A percentile compares a stretch with the other conserved stretches of the same genome.
phyloP scores from a whole-genome alignment of 1,284 basidiomycete genomes.

The Mixia osmundae region DNA sequence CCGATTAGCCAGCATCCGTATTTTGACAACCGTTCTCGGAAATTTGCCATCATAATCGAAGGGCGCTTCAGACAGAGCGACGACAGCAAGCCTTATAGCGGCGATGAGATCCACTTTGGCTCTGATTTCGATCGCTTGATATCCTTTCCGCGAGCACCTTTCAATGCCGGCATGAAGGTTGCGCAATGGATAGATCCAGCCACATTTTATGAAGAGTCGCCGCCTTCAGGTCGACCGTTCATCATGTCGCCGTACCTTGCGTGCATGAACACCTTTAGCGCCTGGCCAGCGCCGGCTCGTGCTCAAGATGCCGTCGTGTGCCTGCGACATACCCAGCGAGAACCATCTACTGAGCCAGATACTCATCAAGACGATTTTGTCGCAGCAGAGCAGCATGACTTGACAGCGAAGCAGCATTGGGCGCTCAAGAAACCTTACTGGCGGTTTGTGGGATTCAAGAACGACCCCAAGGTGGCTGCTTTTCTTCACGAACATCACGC shows the following conservation, averaged over 20 bases:
- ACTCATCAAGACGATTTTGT: too few relatives aligned
- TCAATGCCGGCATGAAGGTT: slow-evolving; percentile 22
- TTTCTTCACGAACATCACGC: slow-evolving; percentile 9
- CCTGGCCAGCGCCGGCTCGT: slow-evolving; percentile 22
- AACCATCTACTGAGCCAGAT: too few relatives aligned
- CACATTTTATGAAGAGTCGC: slow-evolving; percentile 19
- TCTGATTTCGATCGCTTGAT: slow-evolving; percentile 19
- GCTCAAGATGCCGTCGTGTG: slow-evolving; percentile 22
- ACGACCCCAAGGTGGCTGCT: slow-evolving; percentile 8
- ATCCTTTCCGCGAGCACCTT: slow-evolving; percentile 11
- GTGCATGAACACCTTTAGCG: slow-evolving; percentile 25
- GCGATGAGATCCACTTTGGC: slow-evolving; percentile 17
- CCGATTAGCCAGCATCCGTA: slow-evolving; percentile 14
- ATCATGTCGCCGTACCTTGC: slow-evolving; percentile 26
- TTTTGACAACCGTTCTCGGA: slow-evolving; percentile 20
- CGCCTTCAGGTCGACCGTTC: slow-evolving; percentile 22
- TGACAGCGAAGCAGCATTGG: too few relatives aligned
- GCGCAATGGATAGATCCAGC: slow-evolving; percentile 23
- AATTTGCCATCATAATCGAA: slow-evolving; percentile 26
- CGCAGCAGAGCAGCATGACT: too few relatives aligned
- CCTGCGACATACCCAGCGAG: too few relatives aligned
- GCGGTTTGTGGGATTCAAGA: slow-evolving; percentile 22
- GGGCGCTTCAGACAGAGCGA: slow-evolving; percentile 22
- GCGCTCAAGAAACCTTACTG: too few relatives aligned
- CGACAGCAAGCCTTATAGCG: slow-evolving; percentile 14